A percentile compares a stretch with the other conserved stretches of the same genome.
Evolutionary conservation across 768 basidiomycete species (phyloP).

Genomic region (Boletus rufocinnamomeus): DNA sequence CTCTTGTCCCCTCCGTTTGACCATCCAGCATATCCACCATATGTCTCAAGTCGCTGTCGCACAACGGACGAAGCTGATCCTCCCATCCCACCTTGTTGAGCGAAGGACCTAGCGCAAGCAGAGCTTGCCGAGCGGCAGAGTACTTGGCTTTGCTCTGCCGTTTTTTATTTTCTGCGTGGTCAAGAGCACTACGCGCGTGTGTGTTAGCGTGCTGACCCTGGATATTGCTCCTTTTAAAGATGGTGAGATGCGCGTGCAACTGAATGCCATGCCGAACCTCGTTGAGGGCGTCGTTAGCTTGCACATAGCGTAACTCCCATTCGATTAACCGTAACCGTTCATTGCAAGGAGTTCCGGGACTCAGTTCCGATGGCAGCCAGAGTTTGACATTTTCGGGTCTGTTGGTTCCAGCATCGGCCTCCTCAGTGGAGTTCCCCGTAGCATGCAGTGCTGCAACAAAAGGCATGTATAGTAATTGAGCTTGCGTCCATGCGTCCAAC

Average conservation of each 20-base stretch:
- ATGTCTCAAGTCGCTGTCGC: neutral
- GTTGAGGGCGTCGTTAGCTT: slow-evolving; percentile 1
- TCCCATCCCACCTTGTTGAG: neutral
- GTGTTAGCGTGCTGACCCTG: slow-evolving; percentile 3
- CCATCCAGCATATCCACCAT: neutral
- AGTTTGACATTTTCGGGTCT: neutral
- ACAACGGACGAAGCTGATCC: neutral
- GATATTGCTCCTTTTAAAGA: neutral
- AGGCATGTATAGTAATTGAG: slow-evolving; percentile 3
- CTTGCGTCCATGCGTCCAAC: neutral
- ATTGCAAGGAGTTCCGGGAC: neutral
- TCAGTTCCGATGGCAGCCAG: neutral
- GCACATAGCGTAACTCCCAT: neutral
- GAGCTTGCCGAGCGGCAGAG: neutral
- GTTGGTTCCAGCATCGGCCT: neutral
- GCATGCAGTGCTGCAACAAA: neutral
- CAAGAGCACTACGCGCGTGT: neutral
- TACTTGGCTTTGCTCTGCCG: neutral
- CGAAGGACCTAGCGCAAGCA: neutral
- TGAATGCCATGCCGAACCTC: neutral
- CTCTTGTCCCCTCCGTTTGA: neutral
- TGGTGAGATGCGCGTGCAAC: neutral
- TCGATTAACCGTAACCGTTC: neutral
- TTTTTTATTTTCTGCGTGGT: neutral
- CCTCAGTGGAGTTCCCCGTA: neutral